Percentiles rank a stretch among this genome's conserved stretches.
phyloP scores from a whole-genome alignment of 345 rosid species.

The Arabidopsis thaliana region DNA sequence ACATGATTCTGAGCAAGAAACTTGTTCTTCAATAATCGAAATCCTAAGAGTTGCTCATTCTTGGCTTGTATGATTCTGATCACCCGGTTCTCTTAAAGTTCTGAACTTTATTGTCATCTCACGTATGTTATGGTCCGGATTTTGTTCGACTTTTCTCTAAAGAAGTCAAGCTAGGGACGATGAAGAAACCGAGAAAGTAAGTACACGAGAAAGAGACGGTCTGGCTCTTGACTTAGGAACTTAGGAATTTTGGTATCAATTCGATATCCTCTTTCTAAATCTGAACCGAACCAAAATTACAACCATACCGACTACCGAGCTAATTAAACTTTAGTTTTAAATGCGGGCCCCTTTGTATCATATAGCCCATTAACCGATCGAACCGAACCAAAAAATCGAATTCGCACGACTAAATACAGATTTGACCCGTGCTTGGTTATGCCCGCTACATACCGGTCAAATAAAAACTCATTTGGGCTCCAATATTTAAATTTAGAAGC shows the following conservation, averaged over 20 bases:
- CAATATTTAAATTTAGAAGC: neutral
- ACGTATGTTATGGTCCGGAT: neutral
- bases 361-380: neutral
- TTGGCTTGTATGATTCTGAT: constrained; percentile 31
- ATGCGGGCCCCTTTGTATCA: neutral
- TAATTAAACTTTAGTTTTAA: neutral
- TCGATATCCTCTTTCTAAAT: neutral
- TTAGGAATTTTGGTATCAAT: neutral
- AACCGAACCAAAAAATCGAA: neutral
- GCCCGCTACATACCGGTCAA: neutral
- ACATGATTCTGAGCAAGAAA: constrained; percentile 79
- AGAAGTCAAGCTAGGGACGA: neutral
- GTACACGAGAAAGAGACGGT: neutral
- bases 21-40: constrained; percentile 57
- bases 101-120: constrained; percentile 23
- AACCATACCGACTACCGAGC: neutral
- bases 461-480: neutral
- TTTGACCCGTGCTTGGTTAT: neutral
- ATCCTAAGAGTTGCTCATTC: constrained; percentile 45
- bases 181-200: neutral
- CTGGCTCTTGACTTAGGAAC: neutral
- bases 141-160: neutral
- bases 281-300: neutral
- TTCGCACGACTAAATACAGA: neutral
- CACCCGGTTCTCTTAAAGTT: neutral